Percentiles rank a stretch among this genome's conserved stretches.
phyloP scores from a whole-genome alignment of 2,329 filamentous ascomycete genomes.

The Lasiodiplodia hormozganensis region DNA sequence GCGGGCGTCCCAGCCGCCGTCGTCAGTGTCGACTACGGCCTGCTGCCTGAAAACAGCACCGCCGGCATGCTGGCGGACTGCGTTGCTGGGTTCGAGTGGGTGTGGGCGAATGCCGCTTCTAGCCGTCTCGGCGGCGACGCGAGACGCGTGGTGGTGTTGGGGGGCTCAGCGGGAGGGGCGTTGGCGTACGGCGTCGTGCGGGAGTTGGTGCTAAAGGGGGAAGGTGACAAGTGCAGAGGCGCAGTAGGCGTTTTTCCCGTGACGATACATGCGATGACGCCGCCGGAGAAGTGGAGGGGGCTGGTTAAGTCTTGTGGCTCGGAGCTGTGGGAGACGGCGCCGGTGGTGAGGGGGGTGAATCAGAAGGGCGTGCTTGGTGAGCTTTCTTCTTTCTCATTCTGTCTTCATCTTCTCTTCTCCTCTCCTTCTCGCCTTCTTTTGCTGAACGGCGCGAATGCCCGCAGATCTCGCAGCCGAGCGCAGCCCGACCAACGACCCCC shows the following conservation, averaged over 20 bases:
- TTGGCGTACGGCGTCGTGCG: conserved; percentile 29
- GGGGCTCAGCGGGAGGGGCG: conserved; percentile 33
- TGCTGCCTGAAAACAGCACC: conserved; percentile 33
- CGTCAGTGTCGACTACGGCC: conserved; percentile 45
- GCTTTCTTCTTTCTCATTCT: neutral
- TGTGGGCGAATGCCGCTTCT: neutral
- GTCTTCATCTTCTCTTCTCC: too few relatives aligned
- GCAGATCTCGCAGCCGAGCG: conserved; percentile 15
- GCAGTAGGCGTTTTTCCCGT: conserved; percentile 29
- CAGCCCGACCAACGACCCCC: conserved; percentile 22
- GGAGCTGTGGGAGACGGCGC: conserved; percentile 26
- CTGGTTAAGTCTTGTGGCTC: conserved; percentile 24
- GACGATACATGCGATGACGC: conserved; percentile 29
- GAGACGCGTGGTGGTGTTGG: conserved; percentile 17
- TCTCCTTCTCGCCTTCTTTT: neutral
- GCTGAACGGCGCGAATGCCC: neutral
- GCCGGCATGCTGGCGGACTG: conserved; percentile 42
- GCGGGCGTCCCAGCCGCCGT: conserved; percentile 41
- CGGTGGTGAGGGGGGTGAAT: conserved; percentile 5
- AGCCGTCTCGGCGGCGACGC: neutral
- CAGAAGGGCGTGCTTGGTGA: neutral
- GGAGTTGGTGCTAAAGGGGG: neutral
- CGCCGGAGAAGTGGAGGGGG: conserved; percentile 30
- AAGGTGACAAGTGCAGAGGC: conserved; percentile 19
- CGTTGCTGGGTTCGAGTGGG: conserved; percentile 29